Evolutionary conservation across 1,139 yeast genomes (phyloP).

Genomic region (Taphrina sp.): DNA sequence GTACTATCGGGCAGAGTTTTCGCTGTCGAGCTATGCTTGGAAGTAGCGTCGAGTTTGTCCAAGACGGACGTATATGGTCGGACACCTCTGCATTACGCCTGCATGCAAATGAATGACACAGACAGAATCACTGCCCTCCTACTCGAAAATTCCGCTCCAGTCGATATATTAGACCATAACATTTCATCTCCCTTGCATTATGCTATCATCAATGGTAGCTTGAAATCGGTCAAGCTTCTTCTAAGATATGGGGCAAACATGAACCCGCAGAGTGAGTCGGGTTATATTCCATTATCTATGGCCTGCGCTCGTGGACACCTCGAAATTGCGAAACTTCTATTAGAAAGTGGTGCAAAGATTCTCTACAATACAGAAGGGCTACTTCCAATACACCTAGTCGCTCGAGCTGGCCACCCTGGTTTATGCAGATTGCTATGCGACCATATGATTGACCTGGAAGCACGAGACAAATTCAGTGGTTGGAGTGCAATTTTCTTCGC

Average conservation of each 20-base stretch:
- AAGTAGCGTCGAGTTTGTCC: neutral
- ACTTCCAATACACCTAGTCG: conserved; percentile 81
- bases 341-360: conserved; percentile 46
- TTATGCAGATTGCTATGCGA: conserved; percentile 65
- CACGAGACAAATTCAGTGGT: conserved; percentile 75
- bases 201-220: conserved; percentile 70
- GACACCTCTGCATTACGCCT: conserved; percentile 83
- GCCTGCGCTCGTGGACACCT: conserved; percentile 86
- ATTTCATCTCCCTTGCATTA: conserved; percentile 66
- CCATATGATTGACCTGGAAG: conserved; percentile 77
- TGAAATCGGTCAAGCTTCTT: conserved; percentile 55
- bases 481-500: conserved; percentile 96
- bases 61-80: conserved; percentile 67
- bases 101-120: conserved; percentile 48
- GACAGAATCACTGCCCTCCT: conserved; percentile 43
- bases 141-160: conserved; percentile 43
- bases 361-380: conserved; percentile 80
- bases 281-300: conserved; percentile 76
- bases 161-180: conserved; percentile 48
- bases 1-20: conserved; percentile 11
- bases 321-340: conserved; percentile 63
- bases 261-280: conserved; percentile 47
- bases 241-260: conserved; percentile 47
- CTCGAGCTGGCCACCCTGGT: conserved; percentile 74
- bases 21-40: conserved; percentile 13